Evolutionary conservation across 805 yeast species (phyloP).

Genomic region (Nakazawaea siamensis): DNA sequence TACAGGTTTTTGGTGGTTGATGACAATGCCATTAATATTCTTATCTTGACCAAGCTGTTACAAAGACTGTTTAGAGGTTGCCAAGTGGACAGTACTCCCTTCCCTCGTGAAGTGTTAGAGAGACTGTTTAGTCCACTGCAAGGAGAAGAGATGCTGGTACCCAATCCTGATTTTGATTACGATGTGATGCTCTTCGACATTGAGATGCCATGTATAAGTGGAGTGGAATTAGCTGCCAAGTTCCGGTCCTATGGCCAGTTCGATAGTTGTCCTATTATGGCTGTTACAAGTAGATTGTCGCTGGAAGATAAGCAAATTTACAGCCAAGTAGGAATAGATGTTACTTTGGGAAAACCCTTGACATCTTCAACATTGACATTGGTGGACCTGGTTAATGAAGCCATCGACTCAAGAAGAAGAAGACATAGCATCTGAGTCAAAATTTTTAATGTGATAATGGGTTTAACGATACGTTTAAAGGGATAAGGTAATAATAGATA

Average conservation of each 20-base stretch:
- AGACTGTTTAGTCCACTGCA: conserved; percentile 9
- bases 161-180: conserved; percentile 11
- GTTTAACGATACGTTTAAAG: too few relatives aligned
- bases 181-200: conserved; percentile 33
- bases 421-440: too few relatives aligned
- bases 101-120: conserved; percentile 16
- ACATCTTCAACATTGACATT: neutral
- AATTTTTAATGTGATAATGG: too few relatives aligned
- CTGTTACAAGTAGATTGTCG: conserved; percentile 30
- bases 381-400: neutral
- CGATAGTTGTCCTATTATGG: conserved; percentile 26
- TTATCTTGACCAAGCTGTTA: conserved; percentile 26
- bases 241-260: conserved; percentile 12
- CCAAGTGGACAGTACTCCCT: conserved; percentile 21
- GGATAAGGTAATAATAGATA: neutral
- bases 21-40: conserved; percentile 32
- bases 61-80: conserved; percentile 26
- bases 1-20: conserved; percentile 23
- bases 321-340: conserved; percentile 29
- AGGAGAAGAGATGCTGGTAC: conserved; percentile 1
- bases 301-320: conserved; percentile 23
- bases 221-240: conserved; percentile 26
- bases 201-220: conserved; percentile 36
- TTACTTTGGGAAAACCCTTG: conserved; percentile 32
- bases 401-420: neutral